Percentiles rank a stretch among this genome's conserved stretches.
Conservation (phyloP, 345 rosid species). For the Bretschneidera sinensis region DNA sequence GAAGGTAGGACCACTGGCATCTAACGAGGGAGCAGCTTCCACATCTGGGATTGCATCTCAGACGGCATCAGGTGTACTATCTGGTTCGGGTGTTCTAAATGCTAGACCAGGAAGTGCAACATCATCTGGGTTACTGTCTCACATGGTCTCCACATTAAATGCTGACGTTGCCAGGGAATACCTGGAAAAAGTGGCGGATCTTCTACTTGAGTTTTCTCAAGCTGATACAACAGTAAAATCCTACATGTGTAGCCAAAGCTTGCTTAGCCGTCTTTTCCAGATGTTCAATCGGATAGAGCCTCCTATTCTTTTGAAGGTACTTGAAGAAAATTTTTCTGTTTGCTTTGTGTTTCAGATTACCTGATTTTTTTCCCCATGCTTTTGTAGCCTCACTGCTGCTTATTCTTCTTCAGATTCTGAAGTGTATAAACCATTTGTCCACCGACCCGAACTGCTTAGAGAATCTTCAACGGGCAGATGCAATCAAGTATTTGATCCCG, state of each 20-base stretch:
- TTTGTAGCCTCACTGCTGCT: conserved; percentile 20
- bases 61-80: conserved; percentile 87
- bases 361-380: conserved; percentile 1
- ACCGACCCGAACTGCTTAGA: conserved; percentile 95
- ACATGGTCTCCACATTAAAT: conserved; percentile 84
- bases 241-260: conserved; percentile 88
- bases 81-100: conserved; percentile 96
- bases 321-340: conserved; percentile 7
- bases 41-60: conserved; percentile 84
- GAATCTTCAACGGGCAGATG: conserved; percentile 95
- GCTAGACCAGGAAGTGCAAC: conserved; percentile 97
- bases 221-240: conserved; percentile 94
- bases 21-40: conserved; percentile 67
- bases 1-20: conserved; percentile 47
- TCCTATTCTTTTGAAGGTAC: conserved; percentile 85
- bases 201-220: conserved; percentile 93
- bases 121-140: conserved; percentile 87
- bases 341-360: conserved; percentile 5
- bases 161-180: conserved; percentile 93
- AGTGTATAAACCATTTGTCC: conserved; percentile 85
- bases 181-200: conserved; percentile 95
- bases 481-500: conserved; percentile 88
- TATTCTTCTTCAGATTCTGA: conserved; percentile 48
- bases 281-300: conserved; percentile 88
- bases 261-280: conserved; percentile 85